Base-by-base conservation (phyloP, 768 basidiomycete species). In the Gyrodon lividus region DNA sequence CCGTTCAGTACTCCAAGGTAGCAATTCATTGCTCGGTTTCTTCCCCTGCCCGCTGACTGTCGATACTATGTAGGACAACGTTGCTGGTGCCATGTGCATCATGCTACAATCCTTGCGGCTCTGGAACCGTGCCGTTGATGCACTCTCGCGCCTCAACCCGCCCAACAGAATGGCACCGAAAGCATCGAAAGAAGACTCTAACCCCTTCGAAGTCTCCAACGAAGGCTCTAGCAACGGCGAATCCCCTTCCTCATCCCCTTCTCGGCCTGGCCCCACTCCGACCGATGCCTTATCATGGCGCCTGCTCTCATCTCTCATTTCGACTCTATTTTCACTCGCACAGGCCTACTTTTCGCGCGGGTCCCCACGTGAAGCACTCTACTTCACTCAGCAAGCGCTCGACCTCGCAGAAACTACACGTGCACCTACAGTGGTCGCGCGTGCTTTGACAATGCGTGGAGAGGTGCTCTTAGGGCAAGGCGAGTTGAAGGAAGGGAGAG, bases 311-410 rank as follows among this genome's bases (percentile, higher is more conserved):
- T 84, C 83, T 10, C 76, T 96, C 5, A 70, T 93, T 5, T 70
- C 73, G 0, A 82, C 84, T 0, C 70, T 89, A 3, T 79, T 95
- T 51, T 74, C 81, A 2, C 72, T 96, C 6, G 74, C 80, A 0
- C 76, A 82, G 7, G 75, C 80, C 0, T 91, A 93, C 59, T 74
- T 83, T 17, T 65, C 71, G 0, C 81, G 92, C 16, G 96, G 96
- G 0, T 92, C 93, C 5, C 80, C 85, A 3, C 81, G 87, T 19
- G 92, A 95, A 60, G 85, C 91, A 2, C 85, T 91, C 54, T 94
- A 88, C 59, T 96, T 93, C 63, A 77, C 86, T 0, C 76, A 86
- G 35, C 87, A 92, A 62, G 89, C 88, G 1, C 72, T 78, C n/a
- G 82, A 84, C 17, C 72, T 98, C 1, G 89, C 92, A 0, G 72